Base-by-base conservation (phyloP, 2,329 filamentous ascomycete species). In the Didymella sp. region DNA sequence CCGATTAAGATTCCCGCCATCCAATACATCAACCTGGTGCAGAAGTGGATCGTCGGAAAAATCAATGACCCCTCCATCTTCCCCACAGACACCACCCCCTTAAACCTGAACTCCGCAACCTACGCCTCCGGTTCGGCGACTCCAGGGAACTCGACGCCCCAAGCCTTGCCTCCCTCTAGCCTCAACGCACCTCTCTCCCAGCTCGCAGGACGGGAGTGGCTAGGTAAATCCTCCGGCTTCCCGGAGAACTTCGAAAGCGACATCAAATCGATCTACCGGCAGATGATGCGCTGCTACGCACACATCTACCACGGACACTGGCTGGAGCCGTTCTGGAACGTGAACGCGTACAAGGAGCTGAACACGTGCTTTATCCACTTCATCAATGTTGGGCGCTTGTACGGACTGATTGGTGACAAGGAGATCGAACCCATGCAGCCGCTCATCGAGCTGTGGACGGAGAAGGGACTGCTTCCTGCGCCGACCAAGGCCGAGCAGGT, bases 351-450 rank as follows among this genome's bases (percentile, higher is more conserved):
- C 73, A 80, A 80, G 68, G 79, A 82, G 71, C 76, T 82, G 52
- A 83, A 82, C 72, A 82, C 81, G 6, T 82, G 80, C 75, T 82
- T 82, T 67, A 78, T 82, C 51, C 81, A 82, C 66, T 82, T 83
- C 63, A 74, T 82, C 69, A 82, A 82, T 58, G 81, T 82, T 44
- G 95, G 92, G 52, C 93, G 92, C 72, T 86, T 96, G 72, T 88
- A 92, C 59, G 77, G 77, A 13, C 70, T 98, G 80, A 85, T 98
- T 60, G 89, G 89, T 66, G 91, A 92, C 57, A 89, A 92, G 71
- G 94, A 97, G 77, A 85, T 96, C 69, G 93, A 97, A 82, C 94
- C 94, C 21, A 96, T 98, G 92, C 91, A 96, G 80, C 92, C 91
- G 24, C 79, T 98, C 66, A 91, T 98, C 66, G 92, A 97, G 70